Conservation (phyloP, 768 basidiomycete genomes). For the Suillus subaureus region DNA sequence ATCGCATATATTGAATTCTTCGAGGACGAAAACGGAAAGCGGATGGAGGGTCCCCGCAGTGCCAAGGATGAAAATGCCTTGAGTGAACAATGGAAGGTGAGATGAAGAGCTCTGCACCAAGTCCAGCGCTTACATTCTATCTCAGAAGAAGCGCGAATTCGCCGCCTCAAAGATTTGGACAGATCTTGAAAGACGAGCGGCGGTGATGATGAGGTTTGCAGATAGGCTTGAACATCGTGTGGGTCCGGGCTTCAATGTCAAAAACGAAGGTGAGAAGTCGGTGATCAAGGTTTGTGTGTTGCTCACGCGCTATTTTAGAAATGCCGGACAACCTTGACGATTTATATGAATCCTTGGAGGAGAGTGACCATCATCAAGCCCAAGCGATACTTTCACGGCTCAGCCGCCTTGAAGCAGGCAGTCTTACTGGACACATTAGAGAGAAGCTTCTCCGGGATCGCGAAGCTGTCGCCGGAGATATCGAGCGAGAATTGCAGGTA, state of each 20-base stretch:
- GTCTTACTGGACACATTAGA: slow-evolving; percentile 57
- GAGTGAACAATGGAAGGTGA: slow-evolving; percentile 73
- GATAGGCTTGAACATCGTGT: slow-evolving; percentile 66
- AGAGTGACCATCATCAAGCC: slow-evolving; percentile 51
- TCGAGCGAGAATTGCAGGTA: slow-evolving; percentile 77
- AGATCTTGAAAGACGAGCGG: slow-evolving; percentile 57
- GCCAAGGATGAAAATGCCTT: slow-evolving; percentile 67
- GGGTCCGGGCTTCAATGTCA: slow-evolving; percentile 45
- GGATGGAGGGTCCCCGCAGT: slow-evolving; percentile 62
- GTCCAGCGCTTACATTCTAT: slow-evolving; percentile 7
- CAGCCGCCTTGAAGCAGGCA: slow-evolving; percentile 54
- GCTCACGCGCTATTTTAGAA: slow-evolving; percentile 2
- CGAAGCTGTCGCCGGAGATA: slow-evolving; percentile 55
- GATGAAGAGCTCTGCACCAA: slow-evolving; percentile 18
- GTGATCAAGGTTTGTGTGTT: not conserved
- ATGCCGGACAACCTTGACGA: slow-evolving; percentile 52
- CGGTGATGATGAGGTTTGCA: slow-evolving; percentile 57
- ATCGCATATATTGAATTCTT: slow-evolving; percentile 79
- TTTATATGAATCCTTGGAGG: slow-evolving; percentile 60
- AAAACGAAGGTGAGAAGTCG: slow-evolving; percentile 40
- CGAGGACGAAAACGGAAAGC: slow-evolving; percentile 48
- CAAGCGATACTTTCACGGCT: slow-evolving; percentile 44
- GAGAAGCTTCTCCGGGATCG: slow-evolving; percentile 51
- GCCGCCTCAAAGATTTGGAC: slow-evolving; percentile 60
- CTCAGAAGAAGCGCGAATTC: slow-evolving; percentile 57